Conservation (phyloP, 345 rosid species). For the Eucalyptus leucophloia region DNA sequence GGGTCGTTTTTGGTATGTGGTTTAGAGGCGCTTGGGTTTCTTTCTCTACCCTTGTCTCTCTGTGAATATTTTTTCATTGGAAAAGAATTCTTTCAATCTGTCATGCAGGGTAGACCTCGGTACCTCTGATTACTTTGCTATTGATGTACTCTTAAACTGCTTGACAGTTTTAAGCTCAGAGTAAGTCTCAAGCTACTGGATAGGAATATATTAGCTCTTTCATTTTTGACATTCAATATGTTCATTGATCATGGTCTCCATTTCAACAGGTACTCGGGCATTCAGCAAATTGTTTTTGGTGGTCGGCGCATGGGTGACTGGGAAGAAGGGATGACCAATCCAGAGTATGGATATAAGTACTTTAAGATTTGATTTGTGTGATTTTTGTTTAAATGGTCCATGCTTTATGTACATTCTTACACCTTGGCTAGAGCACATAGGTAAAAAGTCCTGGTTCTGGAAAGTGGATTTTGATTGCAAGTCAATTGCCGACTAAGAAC, state of each 20-base stretch:
- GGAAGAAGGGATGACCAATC: constrained; percentile 87
- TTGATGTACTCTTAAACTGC: constrained; percentile 83
- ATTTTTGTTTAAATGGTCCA: background rate
- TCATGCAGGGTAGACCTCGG: constrained; percentile 87
- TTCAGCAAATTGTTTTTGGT: constrained; percentile 83
- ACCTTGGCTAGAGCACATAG: background rate
- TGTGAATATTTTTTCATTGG: background rate
- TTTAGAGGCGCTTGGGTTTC: background rate
- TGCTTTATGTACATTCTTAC: background rate
- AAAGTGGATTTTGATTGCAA: background rate
- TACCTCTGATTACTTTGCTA: constrained; percentile 63
- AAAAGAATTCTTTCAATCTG: background rate
- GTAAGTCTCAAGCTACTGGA: constrained; percentile 20
- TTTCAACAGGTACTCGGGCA: constrained; percentile 55
- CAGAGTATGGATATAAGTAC: constrained; percentile 68
- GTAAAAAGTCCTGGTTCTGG: background rate
- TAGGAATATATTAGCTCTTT: background rate
- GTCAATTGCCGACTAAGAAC: background rate
- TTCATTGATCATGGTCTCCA: background rate
- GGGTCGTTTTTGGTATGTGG: constrained; percentile 78
- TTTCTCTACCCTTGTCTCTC: background rate
- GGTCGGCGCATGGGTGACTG: constrained; percentile 79
- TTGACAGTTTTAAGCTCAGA: constrained; percentile 85
- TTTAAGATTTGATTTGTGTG: constrained; percentile 45
- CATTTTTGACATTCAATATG: background rate